Evolutionary conservation across 306 rosid genomes (phyloP).

Genomic region (Vigna hirtella): DNA sequence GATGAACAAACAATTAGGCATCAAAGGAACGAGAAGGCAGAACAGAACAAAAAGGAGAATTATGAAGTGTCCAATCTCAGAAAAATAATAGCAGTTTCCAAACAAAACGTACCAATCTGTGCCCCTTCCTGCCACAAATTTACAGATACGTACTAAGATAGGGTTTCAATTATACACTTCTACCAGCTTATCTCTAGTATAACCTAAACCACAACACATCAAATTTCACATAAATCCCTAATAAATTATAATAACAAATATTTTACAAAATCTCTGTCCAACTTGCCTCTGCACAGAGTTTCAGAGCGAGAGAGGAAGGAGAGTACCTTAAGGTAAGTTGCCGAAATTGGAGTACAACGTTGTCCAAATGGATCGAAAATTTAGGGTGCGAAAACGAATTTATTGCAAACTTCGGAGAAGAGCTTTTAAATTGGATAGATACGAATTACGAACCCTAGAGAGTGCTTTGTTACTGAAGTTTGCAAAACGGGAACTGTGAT

Average conservation of each 20-base stretch:
- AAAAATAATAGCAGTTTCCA: constrained; percentile 66
- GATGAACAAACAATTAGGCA: constrained; percentile 59
- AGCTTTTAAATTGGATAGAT: background rate
- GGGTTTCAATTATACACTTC: constrained; percentile 30
- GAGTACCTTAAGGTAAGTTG: constrained; percentile 41
- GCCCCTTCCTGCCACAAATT: constrained; percentile 79
- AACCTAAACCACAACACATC: constrained; percentile 31
- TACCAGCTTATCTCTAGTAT: constrained; percentile 34
- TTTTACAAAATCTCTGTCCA: background rate
- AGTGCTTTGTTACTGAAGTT: background rate
- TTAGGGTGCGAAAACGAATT: background rate
- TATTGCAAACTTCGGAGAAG: background rate
- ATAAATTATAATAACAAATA: background rate
- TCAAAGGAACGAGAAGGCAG: constrained; percentile 56
- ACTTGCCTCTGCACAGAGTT: constrained; percentile 7
- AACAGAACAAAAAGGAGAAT: constrained; percentile 66
- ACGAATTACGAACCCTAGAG: constrained; percentile 46
- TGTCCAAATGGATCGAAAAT: background rate
- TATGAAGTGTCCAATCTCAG: constrained; percentile 65
- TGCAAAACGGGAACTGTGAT: background rate
- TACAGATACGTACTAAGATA: constrained; percentile 59
- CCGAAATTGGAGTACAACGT: background rate
- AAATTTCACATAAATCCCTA: constrained; percentile 14
- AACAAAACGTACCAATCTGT: constrained; percentile 63
- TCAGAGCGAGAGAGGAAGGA: constrained; percentile 20